A percentile compares a stretch with the other conserved stretches of the same genome.
phyloP scores from a whole-genome alignment of 345 rosid species.

The Lumnitzera littorea region DNA sequence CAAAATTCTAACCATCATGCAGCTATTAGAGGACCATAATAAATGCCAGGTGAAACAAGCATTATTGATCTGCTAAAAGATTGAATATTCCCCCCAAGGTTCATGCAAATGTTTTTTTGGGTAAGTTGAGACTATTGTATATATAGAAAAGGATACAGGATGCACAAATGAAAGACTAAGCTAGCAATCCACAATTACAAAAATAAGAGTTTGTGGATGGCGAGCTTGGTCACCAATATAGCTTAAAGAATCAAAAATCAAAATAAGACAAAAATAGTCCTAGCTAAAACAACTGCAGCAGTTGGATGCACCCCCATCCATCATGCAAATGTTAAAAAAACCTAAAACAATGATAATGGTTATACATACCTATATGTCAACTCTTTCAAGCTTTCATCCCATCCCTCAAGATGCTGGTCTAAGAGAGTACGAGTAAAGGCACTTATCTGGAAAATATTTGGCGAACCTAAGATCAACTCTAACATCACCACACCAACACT shows the following conservation, averaged over 20 bases:
- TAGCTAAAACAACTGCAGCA: too few species aligned
- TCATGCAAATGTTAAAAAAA: background rate
- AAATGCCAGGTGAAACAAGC: background rate
- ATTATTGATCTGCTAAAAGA: background rate
- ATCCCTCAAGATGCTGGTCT: slow-evolving; percentile 77
- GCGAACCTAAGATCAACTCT: slow-evolving; percentile 90
- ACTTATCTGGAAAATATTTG: slow-evolving; percentile 74
- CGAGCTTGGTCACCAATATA: too few species aligned
- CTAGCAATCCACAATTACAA: too few species aligned
- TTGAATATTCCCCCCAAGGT: too few species aligned
- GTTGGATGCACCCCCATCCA: too few species aligned
- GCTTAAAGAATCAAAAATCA: too few species aligned
- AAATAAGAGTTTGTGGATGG: too few species aligned
- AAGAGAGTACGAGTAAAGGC: slow-evolving; percentile 61
- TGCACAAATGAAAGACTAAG: too few species aligned
- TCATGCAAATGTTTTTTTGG: background rate
- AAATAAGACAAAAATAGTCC: too few species aligned
- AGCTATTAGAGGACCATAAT: background rate
- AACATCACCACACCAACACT: slow-evolving; percentile 88
- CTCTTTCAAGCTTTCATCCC: slow-evolving; percentile 78
- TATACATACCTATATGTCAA: slow-evolving; percentile 78
- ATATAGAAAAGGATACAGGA: too few species aligned
- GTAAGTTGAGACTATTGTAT: too few species aligned
- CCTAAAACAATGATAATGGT: slow-evolving; percentile 2
- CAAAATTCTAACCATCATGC: too few species aligned